Evolutionary conservation across 176 grass and related monocot genomes (phyloP).

Genomic region (Aegilops speltoides): DNA sequence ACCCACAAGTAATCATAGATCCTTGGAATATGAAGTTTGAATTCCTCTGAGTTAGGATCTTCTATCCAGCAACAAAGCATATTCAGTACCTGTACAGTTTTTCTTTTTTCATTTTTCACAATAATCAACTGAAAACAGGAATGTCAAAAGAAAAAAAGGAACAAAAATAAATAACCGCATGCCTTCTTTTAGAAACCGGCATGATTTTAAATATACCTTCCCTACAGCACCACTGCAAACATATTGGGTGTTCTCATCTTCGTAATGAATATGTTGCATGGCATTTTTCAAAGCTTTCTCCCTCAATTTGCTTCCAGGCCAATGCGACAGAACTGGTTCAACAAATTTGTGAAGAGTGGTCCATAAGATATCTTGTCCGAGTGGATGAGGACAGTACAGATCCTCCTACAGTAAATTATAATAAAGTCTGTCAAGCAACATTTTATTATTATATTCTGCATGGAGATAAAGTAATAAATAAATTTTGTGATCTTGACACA

Average conservation of each 20-base stretch:
- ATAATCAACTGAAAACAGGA: background rate
- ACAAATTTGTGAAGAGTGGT: constrained; percentile 85
- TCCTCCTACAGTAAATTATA: constrained; percentile 67
- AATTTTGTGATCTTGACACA: background rate
- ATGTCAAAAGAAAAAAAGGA: background rate
- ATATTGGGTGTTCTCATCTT: constrained; percentile 93
- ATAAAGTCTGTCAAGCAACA: background rate
- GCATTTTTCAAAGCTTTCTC: constrained; percentile 64
- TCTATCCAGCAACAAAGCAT: constrained; percentile 95
- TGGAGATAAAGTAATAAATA: background rate
- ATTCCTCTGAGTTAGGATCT: constrained; percentile 82
- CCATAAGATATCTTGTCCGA: constrained; percentile 91
- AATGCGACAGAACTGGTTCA: constrained; percentile 71
- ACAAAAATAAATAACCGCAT: background rate
- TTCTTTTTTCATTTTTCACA: background rate
- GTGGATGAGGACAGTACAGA: constrained; percentile 85
- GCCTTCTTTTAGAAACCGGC: background rate
- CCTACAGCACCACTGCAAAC: constrained; percentile 90
- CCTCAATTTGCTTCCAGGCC: constrained; percentile 79
- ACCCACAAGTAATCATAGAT: constrained; percentile 78
- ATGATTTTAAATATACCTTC: constrained; percentile 56
- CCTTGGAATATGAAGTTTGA: constrained; percentile 79
- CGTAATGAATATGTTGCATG: constrained; percentile 92
- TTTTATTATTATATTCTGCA: background rate
- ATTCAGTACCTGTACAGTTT: constrained; percentile 62